phyloP scores from a whole-genome alignment of 2,329 filamentous ascomycete species.

The Botrytis sinoallii region DNA sequence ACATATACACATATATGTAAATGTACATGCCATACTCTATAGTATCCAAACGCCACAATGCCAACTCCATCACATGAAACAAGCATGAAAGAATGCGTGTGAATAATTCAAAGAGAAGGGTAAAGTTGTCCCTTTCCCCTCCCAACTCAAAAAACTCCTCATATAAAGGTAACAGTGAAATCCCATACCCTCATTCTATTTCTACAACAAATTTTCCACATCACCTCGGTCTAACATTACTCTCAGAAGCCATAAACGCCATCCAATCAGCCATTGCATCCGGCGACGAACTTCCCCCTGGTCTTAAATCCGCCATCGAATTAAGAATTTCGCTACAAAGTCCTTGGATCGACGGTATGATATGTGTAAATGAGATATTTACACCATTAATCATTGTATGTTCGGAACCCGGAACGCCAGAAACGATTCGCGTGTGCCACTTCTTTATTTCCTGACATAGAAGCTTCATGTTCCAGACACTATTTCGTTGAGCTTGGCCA shows the following conservation, averaged over 20 bases:
- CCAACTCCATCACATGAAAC: background rate
- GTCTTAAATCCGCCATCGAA: background rate
- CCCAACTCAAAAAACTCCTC: background rate
- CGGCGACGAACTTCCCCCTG: background rate
- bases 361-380: background rate
- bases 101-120: too few species aligned
- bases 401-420: background rate
- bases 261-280: background rate
- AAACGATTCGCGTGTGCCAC: background rate
- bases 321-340: background rate
- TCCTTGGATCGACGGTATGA: background rate
- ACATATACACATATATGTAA: background rate
- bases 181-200: too few species aligned
- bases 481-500: background rate
- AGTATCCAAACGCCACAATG: background rate
- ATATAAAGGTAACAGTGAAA: background rate
- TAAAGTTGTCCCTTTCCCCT: background rate
- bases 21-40: background rate
- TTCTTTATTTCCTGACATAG: background rate
- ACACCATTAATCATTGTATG: background rate
- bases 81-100: too few species aligned
- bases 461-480: slow-evolving; percentile 1
- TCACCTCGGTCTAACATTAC: too few species aligned
- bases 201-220: background rate
- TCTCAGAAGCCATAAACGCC: background rate